Conservation (phyloP, 108 stramenopile species). For the Pseudonitzschia multiseries region DNA sequence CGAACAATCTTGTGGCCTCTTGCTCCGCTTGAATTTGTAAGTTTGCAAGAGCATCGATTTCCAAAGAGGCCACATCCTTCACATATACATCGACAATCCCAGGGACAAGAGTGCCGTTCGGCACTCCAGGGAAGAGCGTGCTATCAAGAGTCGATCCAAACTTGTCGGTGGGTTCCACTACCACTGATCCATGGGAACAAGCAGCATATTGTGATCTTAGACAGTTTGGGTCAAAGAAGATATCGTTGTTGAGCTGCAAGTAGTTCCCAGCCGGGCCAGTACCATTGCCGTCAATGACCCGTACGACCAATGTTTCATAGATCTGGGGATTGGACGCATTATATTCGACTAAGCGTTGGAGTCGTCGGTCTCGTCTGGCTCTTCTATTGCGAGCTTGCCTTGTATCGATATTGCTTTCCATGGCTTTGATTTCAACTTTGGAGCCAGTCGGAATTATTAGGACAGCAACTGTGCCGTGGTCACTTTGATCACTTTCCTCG, state of each 20-base stretch:
- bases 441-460: not conserved
- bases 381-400: not conserved
- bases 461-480: not conserved
- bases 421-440: not conserved
- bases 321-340: not conserved
- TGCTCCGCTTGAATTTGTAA: not conserved
- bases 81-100: conserved; percentile 1
- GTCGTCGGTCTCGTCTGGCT: not conserved
- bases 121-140: conserved; percentile 39
- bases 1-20: not conserved
- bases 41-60: not conserved
- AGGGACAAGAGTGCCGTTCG: too few relatives aligned
- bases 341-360: not conserved
- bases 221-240: not conserved
- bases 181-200: conserved; percentile 1
- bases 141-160: conserved; percentile 33
- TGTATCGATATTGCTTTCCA: not conserved
- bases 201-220: conserved; percentile 1
- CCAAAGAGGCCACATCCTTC: not conserved
- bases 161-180: not conserved
- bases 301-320: not conserved
- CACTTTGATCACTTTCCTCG: not conserved
- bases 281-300: not conserved
- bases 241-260: not conserved
- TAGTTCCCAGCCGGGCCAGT: not conserved